These are phyloP conservation scores for Grigorovia transvaalensis DNA, from an alignment of 805 yeast genomes.

Conservation along the genomic window DNA sequence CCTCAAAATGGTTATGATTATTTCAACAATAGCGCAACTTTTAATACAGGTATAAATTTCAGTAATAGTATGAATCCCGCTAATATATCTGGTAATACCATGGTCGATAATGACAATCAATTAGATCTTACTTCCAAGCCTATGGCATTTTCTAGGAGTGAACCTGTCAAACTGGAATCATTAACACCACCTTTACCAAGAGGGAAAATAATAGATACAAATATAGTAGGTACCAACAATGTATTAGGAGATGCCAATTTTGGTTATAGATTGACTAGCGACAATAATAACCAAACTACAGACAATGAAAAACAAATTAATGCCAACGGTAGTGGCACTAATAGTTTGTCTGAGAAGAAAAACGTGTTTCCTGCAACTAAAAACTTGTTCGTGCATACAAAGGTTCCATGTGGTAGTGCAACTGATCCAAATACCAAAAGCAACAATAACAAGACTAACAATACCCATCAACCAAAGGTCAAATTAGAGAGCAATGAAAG, in stretches of 20 bases:
- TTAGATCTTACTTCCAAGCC: neutral
- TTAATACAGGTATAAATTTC: too few relatives aligned
- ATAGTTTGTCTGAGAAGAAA: neutral
- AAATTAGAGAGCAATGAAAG: neutral
- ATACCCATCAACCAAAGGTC: neutral
- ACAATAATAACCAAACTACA: neutral
- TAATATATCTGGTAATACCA: neutral
- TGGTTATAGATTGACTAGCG: neutral
- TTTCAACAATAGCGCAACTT: neutral
- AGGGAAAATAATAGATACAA: neutral
- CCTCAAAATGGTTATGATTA: neutral
- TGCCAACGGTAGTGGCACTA: neutral
- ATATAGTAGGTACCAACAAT: neutral
- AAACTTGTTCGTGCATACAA: neutral
- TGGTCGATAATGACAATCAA: neutral
- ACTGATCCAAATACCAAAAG: neutral
- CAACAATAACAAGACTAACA: neutral
- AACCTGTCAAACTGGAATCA: neutral
- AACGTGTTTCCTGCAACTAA: neutral
- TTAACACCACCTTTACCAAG: neutral
- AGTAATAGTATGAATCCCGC: neutral
- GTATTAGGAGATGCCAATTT: neutral
- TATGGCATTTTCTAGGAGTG: neutral
- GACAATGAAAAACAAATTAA: neutral
- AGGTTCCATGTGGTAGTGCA: neutral